phyloP scores from a whole-genome alignment of 2,329 filamentous ascomycete genomes.

The Aspergillus quadricinctus region DNA sequence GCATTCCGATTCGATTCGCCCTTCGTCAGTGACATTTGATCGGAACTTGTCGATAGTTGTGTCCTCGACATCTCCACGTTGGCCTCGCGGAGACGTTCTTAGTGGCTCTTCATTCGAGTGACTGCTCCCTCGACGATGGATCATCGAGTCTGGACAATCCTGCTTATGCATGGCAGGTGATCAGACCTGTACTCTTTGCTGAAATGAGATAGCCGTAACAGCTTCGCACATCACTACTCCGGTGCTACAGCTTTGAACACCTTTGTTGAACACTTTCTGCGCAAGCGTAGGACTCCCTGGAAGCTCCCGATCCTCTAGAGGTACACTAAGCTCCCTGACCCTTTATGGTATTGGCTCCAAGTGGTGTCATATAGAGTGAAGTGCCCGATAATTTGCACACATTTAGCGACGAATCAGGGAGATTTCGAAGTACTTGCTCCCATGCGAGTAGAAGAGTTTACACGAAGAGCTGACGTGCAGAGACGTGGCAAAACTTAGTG shows the following conservation, averaged over 20 bases:
- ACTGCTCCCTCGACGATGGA: neutral
- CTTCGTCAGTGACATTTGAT: neutral
- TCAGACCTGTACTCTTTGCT: neutral
- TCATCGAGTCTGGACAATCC: neutral
- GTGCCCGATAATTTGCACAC: neutral
- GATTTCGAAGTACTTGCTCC: neutral
- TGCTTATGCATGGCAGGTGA: neutral
- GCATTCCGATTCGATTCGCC: neutral
- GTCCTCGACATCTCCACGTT: neutral
- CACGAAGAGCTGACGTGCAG: neutral
- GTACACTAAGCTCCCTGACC: neutral
- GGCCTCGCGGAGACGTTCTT: neutral
- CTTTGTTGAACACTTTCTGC: neutral
- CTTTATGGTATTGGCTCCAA: neutral
- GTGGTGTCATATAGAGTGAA: neutral
- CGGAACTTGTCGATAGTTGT: neutral
- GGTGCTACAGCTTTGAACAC: neutral
- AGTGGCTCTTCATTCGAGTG: neutral
- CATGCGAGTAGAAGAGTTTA: neutral
- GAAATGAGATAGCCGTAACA: neutral
- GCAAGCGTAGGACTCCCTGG: neutral
- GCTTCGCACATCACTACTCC: neutral
- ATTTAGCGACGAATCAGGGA: neutral
- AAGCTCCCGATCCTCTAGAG: neutral
- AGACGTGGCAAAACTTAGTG: neutral